phyloP scores from a whole-genome alignment of 768 basidiomycete species.

The Amanita phalloides region DNA sequence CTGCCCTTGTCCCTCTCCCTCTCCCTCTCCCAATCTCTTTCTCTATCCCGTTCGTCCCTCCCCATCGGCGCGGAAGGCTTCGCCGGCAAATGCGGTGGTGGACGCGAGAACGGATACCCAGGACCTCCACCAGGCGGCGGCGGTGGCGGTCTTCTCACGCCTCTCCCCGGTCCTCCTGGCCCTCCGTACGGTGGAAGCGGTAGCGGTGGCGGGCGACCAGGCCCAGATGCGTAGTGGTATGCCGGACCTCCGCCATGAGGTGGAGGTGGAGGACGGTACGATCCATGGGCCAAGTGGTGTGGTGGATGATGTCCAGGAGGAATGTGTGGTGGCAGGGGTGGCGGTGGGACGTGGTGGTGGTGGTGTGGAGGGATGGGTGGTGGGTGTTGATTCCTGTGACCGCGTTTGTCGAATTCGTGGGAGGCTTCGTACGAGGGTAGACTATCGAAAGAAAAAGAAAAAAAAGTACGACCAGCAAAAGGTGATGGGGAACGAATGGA shows the following conservation, averaged over 20 bases:
- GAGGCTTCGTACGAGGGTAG: slow-evolving; percentile 73
- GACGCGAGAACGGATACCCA: slow-evolving; percentile 5
- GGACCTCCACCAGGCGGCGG: neutral
- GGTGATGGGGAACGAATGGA: neutral
- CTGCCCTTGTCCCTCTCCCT: neutral
- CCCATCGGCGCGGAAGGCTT: slow-evolving; percentile 9
- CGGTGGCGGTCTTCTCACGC: slow-evolving; percentile 6
- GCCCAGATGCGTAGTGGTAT: slow-evolving; percentile 5
- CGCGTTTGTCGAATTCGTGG: slow-evolving; percentile 73
- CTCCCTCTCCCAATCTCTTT: neutral
- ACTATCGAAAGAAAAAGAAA: slow-evolving; percentile 20
- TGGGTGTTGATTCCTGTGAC: slow-evolving; percentile 35
- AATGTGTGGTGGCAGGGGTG: slow-evolving; percentile 10
- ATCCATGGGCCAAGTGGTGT: slow-evolving; percentile 16
- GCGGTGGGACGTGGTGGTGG: slow-evolving; percentile 10
- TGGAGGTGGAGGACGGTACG: slow-evolving; percentile 3
- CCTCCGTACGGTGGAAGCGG: slow-evolving; percentile 7
- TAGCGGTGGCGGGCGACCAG: slow-evolving; percentile 7
- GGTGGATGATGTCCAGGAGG: slow-evolving; percentile 7
- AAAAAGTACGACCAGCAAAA: neutral
- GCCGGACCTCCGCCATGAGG: slow-evolving; percentile 6
- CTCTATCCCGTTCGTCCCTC: slow-evolving; percentile 3
- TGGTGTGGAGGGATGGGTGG: slow-evolving; percentile 11
- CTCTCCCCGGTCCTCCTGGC: slow-evolving; percentile 5
- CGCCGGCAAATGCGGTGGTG: slow-evolving; percentile 12